Evolutionary conservation across 1,284 basidiomycete genomes (phyloP).

Genomic region (Rhizoctonia solani): DNA sequence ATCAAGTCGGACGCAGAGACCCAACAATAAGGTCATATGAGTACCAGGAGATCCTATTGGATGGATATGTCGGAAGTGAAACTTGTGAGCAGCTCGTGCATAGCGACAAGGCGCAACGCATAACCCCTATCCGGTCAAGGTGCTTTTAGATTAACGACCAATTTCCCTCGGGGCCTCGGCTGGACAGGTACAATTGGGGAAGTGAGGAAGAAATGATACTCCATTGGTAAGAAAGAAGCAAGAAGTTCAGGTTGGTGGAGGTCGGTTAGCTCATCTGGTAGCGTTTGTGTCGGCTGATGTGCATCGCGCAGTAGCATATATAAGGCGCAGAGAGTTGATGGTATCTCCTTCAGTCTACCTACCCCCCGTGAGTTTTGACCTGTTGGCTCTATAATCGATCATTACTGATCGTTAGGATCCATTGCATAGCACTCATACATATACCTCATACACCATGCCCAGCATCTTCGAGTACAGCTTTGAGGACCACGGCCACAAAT

Average conservation of each 20-base stretch:
- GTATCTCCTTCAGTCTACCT: neutral
- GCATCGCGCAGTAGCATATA: no score
- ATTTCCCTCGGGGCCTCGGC: no score
- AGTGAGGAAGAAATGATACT: neutral
- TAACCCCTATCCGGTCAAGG: no score
- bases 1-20: neutral
- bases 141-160: no score
- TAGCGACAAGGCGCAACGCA: neutral
- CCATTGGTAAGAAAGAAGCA: neutral
- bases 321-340: neutral
- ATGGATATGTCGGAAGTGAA: no score
- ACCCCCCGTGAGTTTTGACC: neutral
- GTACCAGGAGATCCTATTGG: neutral
- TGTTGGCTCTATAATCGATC: neutral
- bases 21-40: neutral
- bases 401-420: no score
- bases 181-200: no score
- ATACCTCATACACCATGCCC: no score
- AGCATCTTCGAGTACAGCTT: conserved; percentile 38
- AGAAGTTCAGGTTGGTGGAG: no score
- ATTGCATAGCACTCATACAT: neutral
- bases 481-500: conserved; percentile 9
- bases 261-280: no score
- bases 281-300: no score
- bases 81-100: neutral